Base-by-base conservation (phyloP, 768 basidiomycete species). In the Epithele typhae region DNA sequence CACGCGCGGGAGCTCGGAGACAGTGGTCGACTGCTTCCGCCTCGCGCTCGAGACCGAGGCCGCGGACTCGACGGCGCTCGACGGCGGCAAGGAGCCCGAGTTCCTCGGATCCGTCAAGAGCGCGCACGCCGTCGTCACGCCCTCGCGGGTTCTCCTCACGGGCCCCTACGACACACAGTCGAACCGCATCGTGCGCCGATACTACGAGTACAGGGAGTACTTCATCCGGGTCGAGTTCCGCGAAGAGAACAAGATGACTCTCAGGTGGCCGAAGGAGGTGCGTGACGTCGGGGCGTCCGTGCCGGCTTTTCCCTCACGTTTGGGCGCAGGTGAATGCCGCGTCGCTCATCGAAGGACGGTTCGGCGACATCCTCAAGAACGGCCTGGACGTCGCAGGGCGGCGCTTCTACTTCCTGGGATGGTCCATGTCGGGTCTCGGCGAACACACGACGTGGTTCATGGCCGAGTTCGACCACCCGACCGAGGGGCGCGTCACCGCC, bases 221-320 rank as follows among this genome's bases (percentile, higher is more conserved):
- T 93, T 93, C 59, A 59, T 93, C 24, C 82, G 90, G 11, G 88
- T 92, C 25, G 81, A 86, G 53, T 89, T 92, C 54, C 76, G 82
- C 3, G 90, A 92, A 45, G 90, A 93, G 65, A 83, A 90, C 54
- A 70, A 73, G 33, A 71, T 84, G 17, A 69, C 74, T 25, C 82
- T 82, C 51, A 74, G 78, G 11, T 86, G 83, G 84, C 51, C 46
- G 2, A 40, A 34, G n/a, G 46, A 48, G 25, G 51, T 48, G 5
- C n/a, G 51, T 33, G 0, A 17, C 14, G 5, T 10, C 2, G 3
- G 23, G 3, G 30, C 9, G 24, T 17, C 32, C 9, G 14, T 17
- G n/a, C 9, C 23, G 44, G 52, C 24, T 46, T 19, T 36, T 45
- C 40, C n/a, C 35, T 37, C 30, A 75, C 77, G 47, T 69, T 12